A percentile compares a stretch with the other conserved stretches of the same genome.
Conservation (phyloP, 257 asterid species). For the Nicotiana obtusifolia region DNA sequence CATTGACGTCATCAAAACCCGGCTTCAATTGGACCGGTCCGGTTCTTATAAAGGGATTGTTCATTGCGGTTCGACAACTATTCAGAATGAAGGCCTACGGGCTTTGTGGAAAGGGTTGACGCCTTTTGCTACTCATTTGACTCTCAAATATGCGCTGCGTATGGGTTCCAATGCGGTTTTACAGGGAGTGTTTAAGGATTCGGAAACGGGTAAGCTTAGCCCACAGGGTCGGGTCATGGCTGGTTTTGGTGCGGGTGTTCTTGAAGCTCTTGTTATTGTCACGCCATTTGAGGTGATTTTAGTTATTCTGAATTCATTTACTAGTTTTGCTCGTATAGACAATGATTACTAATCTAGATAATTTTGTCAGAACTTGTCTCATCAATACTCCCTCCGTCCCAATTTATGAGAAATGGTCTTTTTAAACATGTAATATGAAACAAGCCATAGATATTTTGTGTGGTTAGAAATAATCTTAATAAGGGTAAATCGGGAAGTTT, state of each 20-base stretch:
- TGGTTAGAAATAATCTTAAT: too few relatives aligned
- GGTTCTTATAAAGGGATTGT: conserved; percentile 74
- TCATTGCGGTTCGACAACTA: conserved; percentile 81
- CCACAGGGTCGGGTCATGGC: conserved; percentile 67
- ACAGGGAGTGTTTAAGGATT: conserved; percentile 77
- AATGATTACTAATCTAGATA: not conserved
- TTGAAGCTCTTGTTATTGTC: conserved; percentile 89
- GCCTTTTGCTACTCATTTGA: conserved; percentile 90
- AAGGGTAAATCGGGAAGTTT: too few relatives aligned
- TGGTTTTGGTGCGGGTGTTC: conserved; percentile 98
- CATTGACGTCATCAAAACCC: conserved; percentile 90
- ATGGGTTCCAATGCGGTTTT: conserved; percentile 96
- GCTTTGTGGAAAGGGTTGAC: conserved; percentile 98
- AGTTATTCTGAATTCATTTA: not conserved
- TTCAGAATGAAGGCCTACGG: conserved; percentile 59
- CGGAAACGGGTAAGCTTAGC: conserved; percentile 69
- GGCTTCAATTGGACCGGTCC: conserved; percentile 89
- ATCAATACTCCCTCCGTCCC: too few relatives aligned
- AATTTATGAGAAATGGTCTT: too few relatives aligned
- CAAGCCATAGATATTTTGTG: too few relatives aligned
- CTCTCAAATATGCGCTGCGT: conserved; percentile 85
- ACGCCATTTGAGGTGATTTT: conserved; percentile 82
- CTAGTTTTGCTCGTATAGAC: not conserved
- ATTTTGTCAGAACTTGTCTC: too few relatives aligned
- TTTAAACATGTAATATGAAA: too few relatives aligned